phyloP scores from a whole-genome alignment of 345 rosid genomes.

The Eucalyptus tenuipes region DNA sequence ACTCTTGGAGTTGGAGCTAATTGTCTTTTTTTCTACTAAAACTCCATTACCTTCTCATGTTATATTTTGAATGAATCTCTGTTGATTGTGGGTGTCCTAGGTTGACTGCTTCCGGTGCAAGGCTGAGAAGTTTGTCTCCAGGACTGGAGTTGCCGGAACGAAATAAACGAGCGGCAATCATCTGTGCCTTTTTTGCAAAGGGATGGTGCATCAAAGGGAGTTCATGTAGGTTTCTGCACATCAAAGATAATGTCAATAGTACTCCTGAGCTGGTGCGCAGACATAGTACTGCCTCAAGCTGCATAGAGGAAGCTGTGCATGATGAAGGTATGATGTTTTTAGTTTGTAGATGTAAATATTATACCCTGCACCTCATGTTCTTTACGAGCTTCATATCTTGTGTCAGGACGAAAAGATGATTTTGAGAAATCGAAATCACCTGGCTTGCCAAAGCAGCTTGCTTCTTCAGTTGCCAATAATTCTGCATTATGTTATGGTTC shows the following conservation, averaged over 20 bases:
- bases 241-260: slow-evolving; percentile 14
- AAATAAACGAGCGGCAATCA: slow-evolving; percentile 35
- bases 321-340: slow-evolving; percentile 41
- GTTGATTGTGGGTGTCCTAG: slow-evolving; percentile 41
- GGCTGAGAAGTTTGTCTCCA: slow-evolving; percentile 24
- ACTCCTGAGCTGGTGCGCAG: slow-evolving; percentile 9
- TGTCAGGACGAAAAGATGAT: slow-evolving; percentile 26
- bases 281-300: slow-evolving; percentile 17
- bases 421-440: slow-evolving; percentile 3
- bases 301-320: slow-evolving; percentile 7
- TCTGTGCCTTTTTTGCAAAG: slow-evolving; percentile 59
- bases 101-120: slow-evolving; percentile 17
- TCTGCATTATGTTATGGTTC: slow-evolving; percentile 7
- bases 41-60: background rate
- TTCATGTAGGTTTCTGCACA: slow-evolving; percentile 72
- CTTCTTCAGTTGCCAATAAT: slow-evolving; percentile 13
- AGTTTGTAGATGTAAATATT: background rate
- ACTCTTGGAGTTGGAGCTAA: background rate
- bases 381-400: slow-evolving; percentile 11
- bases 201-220: slow-evolving; percentile 84
- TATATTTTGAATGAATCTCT: background rate
- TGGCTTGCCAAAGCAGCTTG: slow-evolving; percentile 6
- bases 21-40: background rate
- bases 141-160: slow-evolving; percentile 10
- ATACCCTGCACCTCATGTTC: slow-evolving; percentile 1